Base-by-base conservation (phyloP, 139 green algal species). In the Dunaliella primolecta region DNA sequence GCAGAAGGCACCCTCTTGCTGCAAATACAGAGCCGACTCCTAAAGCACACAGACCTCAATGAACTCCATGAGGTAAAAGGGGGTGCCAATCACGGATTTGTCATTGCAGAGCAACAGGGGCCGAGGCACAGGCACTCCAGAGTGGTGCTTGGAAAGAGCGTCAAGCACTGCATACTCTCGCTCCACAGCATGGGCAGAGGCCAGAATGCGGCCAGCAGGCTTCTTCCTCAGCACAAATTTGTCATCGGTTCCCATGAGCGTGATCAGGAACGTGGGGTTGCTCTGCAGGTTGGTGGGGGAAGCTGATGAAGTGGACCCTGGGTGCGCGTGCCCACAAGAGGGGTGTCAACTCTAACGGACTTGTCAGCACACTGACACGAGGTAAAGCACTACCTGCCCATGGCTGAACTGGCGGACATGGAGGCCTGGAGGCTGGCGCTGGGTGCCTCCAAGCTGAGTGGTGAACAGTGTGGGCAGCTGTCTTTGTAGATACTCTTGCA, bases 211-310 rank as follows among this genome's bases (percentile, higher is more conserved):
- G 25, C 96, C 96, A 1, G 93, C 92, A 1, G 97, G 97, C 90
- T 99, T 97, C 91, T 99, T 99, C 70, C 97, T 93, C 70, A 99
- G 90, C 1, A 99, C 97, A 64, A 64, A 64, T 15, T 64, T 64
- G 46, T 64, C 46, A 15, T 64, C 15, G 46, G 46, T 64, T 7
- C 46, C 15, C 15, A 64, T 25, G 74, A 92, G 72, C 0, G 55
- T 71, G 72, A 99, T 29, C 25, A 99, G 84, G 84, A 97, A 99
- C 0, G 97, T 99, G 3, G 97, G 97, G 85, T 99, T 99, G 83
- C 84, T 94, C 90, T 99, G 96, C 27, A 96, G 95, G 85, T 99
- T 95, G 0, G 36, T 64, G 46, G 46, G 2, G 11, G 78, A 93
- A 93, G 3, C 85, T 46, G 75, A 88, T 93, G 88, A 56, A 88